These are phyloP conservation scores for Vanrija humicola DNA, from an alignment of 1,284 basidiomycete species.

Conservation along the genomic window DNA sequence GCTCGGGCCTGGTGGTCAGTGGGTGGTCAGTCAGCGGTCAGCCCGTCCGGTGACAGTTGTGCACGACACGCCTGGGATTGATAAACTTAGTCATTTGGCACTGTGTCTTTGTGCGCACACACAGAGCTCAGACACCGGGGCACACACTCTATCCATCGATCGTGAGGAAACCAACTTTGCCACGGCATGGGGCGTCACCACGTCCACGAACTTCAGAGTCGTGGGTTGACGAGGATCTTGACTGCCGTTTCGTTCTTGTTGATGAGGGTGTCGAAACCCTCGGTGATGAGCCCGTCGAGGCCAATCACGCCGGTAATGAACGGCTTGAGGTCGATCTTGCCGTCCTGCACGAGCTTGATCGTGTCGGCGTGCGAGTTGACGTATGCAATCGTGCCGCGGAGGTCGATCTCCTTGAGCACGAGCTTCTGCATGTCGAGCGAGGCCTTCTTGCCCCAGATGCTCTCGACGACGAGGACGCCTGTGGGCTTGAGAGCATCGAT, in stretches of 20 bases:
- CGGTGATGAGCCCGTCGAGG: slow-evolving; percentile 11
- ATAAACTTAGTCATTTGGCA: too few species aligned
- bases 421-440: slow-evolving; percentile 11
- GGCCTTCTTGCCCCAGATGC: slow-evolving; percentile 13
- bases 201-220: not conserved
- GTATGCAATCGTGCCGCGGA: slow-evolving; percentile 15
- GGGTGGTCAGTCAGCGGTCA: too few species aligned
- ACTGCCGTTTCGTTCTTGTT: slow-evolving; percentile 18
- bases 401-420: slow-evolving; percentile 17
- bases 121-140: too few species aligned
- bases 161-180: too few species aligned
- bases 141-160: too few species aligned
- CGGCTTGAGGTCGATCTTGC: slow-evolving; percentile 15
- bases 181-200: too few species aligned
- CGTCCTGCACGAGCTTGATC: slow-evolving; percentile 15
- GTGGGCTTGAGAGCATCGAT: slow-evolving; percentile 9
- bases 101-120: too few species aligned
- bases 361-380: slow-evolving; percentile 12
- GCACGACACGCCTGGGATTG: too few species aligned
- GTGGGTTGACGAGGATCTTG: slow-evolving; percentile 21
- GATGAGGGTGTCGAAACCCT: slow-evolving; percentile 16
- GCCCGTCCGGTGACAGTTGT: too few species aligned
- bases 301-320: slow-evolving; percentile 18
- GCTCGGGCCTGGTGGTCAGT: too few species aligned
- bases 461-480: slow-evolving; percentile 12